Percentiles rank a stretch among this genome's conserved stretches.
phyloP scores from a whole-genome alignment of 2,329 filamentous ascomycete genomes.

The Tolypocladium tropicale region DNA sequence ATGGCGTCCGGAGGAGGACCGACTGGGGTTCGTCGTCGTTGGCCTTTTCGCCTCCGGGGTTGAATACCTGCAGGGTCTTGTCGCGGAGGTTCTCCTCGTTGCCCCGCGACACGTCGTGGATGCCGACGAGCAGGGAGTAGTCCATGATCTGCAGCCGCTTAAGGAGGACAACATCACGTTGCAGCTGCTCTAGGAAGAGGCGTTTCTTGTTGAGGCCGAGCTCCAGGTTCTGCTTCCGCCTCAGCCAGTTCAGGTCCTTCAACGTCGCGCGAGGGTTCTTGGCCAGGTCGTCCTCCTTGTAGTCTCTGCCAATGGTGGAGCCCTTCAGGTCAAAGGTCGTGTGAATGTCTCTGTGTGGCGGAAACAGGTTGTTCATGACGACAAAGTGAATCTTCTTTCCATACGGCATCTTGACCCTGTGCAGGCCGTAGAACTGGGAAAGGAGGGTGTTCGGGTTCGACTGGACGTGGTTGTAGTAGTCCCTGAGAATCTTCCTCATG shows the following conservation, averaged over 20 bases:
- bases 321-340: slow-evolving; percentile 95
- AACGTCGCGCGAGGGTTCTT: slow-evolving; percentile 86
- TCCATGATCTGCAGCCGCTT: slow-evolving; percentile 96
- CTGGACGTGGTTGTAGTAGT: slow-evolving; percentile 89
- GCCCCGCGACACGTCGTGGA: slow-evolving; percentile 80
- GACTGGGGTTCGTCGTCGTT: slow-evolving; percentile 50
- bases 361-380: slow-evolving; percentile 99
- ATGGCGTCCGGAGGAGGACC: slow-evolving; percentile 77
- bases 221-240: slow-evolving; percentile 74
- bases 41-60: slow-evolving; percentile 62
- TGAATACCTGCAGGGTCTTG: slow-evolving; percentile 90
- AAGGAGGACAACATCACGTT: slow-evolving; percentile 75
- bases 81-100: slow-evolving; percentile 89
- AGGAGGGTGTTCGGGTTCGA: slow-evolving; percentile 94
- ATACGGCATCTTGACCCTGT: slow-evolving; percentile 96
- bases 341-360: slow-evolving; percentile 94
- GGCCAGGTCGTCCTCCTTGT: slow-evolving; percentile 76
- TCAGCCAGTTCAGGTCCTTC: slow-evolving; percentile 95
- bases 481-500: slow-evolving; percentile 69
- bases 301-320: slow-evolving; percentile 87
- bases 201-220: slow-evolving; percentile 82
- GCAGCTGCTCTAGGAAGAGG: slow-evolving; percentile 80
- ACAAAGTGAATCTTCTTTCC: slow-evolving; percentile 98
- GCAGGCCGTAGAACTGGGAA: slow-evolving; percentile 94
- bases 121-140: slow-evolving; percentile 89